Evolutionary conservation across 495 filamentous ascomycete species (phyloP), one percentile per base, ranked within the genome.

Genomic region (Penicillium roqueforti): DNA sequence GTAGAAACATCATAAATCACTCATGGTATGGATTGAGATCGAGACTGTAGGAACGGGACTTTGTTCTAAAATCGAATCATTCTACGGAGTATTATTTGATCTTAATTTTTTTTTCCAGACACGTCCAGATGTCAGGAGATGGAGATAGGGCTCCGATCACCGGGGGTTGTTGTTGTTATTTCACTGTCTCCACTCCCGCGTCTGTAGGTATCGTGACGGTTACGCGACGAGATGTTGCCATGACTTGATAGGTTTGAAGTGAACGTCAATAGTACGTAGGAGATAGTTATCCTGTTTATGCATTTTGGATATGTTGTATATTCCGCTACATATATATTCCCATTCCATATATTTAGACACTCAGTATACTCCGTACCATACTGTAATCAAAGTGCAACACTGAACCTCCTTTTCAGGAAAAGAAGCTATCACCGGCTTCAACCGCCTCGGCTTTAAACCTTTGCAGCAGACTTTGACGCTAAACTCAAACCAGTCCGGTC

Each of bases 341-440:
- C n/a, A n/a, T n/a, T n/a, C n/a, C n/a, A n/a, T n/a, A n/a, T n/a
- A n/a, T n/a, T n/a, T n/a, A n/a, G n/a, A n/a, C n/a, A n/a, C n/a
- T n/a, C n/a, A n/a, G 10, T 45, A 46, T 47, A 53, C 3, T 16
- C 7, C 8, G 31, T 47, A 46, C 29, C n/a, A 6, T 14, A 39
- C 22, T 49, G 47, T 50, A 38, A 20, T 50, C 22, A 50, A 38
- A 50, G 36, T 50, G 47, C 47, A 50, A 49, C 46, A 14, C 14
- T 44, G 25, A 48, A 49, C 34, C 32, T 38, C 47, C 45, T 47
- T 49, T 49, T 48, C 40, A 26, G 40, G 37, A 44, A 31, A 47
- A 47, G 44, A 45, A 55, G 39, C 51, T 50, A 61, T 57, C 54
- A 53, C 62, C 66, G 66, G 64, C 60, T 68, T 64, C 66, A 72